Percentiles rank a stretch among this genome's conserved stretches.
phyloP scores from a whole-genome alignment of 106 monocot species.

The Hemerocallis citrina region DNA sequence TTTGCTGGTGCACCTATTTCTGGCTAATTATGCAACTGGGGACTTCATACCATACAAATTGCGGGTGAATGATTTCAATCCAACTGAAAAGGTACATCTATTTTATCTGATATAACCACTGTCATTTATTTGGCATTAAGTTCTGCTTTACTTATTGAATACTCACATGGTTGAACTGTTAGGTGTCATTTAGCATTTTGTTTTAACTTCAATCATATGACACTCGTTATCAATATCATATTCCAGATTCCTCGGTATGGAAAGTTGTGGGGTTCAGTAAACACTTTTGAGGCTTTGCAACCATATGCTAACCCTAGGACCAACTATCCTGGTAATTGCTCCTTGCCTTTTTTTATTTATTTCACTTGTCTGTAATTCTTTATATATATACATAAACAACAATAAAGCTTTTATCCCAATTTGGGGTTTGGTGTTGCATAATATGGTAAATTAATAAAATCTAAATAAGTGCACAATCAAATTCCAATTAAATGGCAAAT shows the following conservation, averaged over 20 bases:
- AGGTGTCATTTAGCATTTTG: not conserved
- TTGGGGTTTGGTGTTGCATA: no score
- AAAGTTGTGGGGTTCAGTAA: conserved; percentile 74
- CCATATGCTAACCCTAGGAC: conserved; percentile 67
- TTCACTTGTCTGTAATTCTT: not conserved
- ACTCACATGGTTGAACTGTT: not conserved
- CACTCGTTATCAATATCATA: conserved; percentile 6
- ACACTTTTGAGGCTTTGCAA: conserved; percentile 50
- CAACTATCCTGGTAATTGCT: conserved; percentile 43
- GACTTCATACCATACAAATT: conserved; percentile 35
- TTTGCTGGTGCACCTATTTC: conserved; percentile 53
- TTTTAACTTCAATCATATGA: conserved; percentile 1
- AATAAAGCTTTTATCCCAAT: no score
- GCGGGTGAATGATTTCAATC: conserved; percentile 35
- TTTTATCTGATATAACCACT: not conserved
- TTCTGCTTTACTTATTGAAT: not conserved
- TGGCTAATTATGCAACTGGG: conserved; percentile 55
- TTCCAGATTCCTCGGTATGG: conserved; percentile 33
- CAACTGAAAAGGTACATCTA: conserved; percentile 27
- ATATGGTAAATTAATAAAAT: not conserved
- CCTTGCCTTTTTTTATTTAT: not conserved
- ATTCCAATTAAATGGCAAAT: no score
- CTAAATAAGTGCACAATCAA: not conserved
- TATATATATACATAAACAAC: no score
- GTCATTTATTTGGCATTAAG: not conserved